Evolutionary conservation across 306 rosid species (phyloP), one percentile per base, ranked within the genome.

Genomic region (Acacia melanoxylon): DNA sequence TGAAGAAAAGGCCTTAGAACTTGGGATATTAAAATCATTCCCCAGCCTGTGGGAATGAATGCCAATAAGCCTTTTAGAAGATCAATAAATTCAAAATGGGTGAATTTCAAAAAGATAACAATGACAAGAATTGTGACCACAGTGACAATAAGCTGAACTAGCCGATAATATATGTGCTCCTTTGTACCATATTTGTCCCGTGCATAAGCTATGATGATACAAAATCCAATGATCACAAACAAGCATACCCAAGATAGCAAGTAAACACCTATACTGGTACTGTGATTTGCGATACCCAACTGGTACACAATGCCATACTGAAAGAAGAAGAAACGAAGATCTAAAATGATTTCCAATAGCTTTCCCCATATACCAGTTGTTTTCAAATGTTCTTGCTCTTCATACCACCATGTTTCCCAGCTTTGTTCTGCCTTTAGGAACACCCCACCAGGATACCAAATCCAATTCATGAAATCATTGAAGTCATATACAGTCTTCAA

Each of bases 361-460:
- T 95, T 95, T 73, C 97, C 98, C 98, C 98, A 95, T 70, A 95
- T 92, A 68, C 98, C 98, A 4, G 98, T 95, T 44, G 95, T 90
- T 88, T 86, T 89, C 51, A 93, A 82, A 90, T 95, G 98, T 83
- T 90, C 97, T 84, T 95, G 97, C 83, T 95, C 98, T 78, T 95
- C 97, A 17, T 87, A 81, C 97, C 98, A 95, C 98, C 98, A 95
- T 74, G 92, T 87, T 86, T 90, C 95, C 98, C 98, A 95, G 92
- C 98, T 91, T 75, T 81, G 84, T 68, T 93, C 98, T 52, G 91
- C 90, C 79, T 91, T 89, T 63, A 83, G 74, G 79, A 91, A 91
- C 31, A 84, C 85, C 77, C 97, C 97, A 51, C 98, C 92, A 1
- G 92, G 82, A 85, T 72, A 84, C 97, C 97, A 95, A 82, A 93